A percentile compares a stretch with the other conserved stretches of the same genome.
These are phyloP conservation scores for Ogataea hybrid DNA, from an alignment of 1,139 yeast genomes.

Conservation along the genomic window DNA sequence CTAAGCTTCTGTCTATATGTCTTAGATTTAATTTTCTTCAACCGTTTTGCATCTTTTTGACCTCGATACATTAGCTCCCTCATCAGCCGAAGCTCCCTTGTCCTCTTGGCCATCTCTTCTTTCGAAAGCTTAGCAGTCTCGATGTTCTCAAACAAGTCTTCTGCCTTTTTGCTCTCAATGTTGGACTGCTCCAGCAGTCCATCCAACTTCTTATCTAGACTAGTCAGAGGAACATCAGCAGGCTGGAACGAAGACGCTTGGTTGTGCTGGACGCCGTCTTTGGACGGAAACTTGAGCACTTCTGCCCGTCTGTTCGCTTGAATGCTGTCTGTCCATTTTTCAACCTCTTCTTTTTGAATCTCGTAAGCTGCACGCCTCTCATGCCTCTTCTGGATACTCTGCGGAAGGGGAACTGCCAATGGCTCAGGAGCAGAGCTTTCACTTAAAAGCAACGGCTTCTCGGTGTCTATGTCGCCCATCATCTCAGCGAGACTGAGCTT, in stretches of 20 bases:
- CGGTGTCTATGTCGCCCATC: conserved; percentile 63
- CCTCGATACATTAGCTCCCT: conserved; percentile 96
- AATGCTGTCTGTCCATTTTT: conserved; percentile 85
- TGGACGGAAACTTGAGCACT: conserved; percentile 71
- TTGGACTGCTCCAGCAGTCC: conserved; percentile 62
- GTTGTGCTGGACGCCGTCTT: conserved; percentile 46
- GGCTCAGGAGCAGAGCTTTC: conserved; percentile 38
- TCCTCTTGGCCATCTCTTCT: conserved; percentile 75
- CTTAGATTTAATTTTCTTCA: conserved; percentile 93
- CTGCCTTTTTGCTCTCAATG: conserved; percentile 66
- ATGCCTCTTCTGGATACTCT: conserved; percentile 77
- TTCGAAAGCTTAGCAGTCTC: conserved; percentile 79
- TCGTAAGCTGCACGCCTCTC: conserved; percentile 92
- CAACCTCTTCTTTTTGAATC: conserved; percentile 79
- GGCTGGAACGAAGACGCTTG: conserved; percentile 56
- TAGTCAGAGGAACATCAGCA: conserved; percentile 49
- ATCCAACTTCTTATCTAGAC: conserved; percentile 66
- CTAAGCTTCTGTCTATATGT: conserved; percentile 83
- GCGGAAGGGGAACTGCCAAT: conserved; percentile 79
- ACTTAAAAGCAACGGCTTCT: conserved; percentile 53
- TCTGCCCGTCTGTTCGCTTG: conserved; percentile 81
- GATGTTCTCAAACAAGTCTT: conserved; percentile 82
- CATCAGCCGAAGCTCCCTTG: conserved; percentile 84
- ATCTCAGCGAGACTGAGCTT: conserved; percentile 71
- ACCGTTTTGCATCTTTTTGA: conserved; percentile 83